Base-by-base conservation (phyloP, 495 filamentous ascomycete species). In the Cryomyces antarcticus region DNA sequence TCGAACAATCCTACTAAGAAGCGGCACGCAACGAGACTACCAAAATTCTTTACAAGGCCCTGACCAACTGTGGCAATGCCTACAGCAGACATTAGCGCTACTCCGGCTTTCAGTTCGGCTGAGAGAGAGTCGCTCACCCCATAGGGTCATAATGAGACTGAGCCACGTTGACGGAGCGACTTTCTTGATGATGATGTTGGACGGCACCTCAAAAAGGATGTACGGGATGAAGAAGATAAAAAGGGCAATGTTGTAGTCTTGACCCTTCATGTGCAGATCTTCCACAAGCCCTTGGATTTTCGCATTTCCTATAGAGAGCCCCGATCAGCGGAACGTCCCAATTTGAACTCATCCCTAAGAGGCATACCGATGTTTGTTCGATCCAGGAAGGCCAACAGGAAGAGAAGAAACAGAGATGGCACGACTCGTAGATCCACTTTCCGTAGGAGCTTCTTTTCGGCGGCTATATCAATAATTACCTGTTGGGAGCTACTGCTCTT, bases 201-300 rank as follows among this genome's bases (percentile, higher is more conserved):
- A 66, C 7, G 75, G 77, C 38, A 81, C 66, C 50, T 82, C 75
- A 37, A 77, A 68, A 4, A 75, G 54, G 40, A 74, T 70, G 52
- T 81, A 82, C 31, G 71, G 73, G 3, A 75, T 64, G 55, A 80
- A 81, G 57, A 77, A 79, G 10, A 78, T 64, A 40, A 73, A 68
- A 1, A 78, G 62, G 12, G 74, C 72, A 37, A 78, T 60, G 46
- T 78, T 79, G 48, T 66, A 76, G 55, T 70, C 60, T 44, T 69
- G 62, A 7, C 68, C 69, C 7, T 48, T 50, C 55, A 80, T 67
- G 13, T 66, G 46, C n/a, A 79, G 62, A 36, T 79, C 76, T 10
- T 61, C 55, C 11, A 68, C 64, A 28, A 81, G 59, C 6, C 75
- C 74, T 48, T 75, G 67, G 39, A 80, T 68, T 30, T 63, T 57